Base-by-base conservation (phyloP, 1,284 basidiomycete genomes). In the Malassezia nana region DNA sequence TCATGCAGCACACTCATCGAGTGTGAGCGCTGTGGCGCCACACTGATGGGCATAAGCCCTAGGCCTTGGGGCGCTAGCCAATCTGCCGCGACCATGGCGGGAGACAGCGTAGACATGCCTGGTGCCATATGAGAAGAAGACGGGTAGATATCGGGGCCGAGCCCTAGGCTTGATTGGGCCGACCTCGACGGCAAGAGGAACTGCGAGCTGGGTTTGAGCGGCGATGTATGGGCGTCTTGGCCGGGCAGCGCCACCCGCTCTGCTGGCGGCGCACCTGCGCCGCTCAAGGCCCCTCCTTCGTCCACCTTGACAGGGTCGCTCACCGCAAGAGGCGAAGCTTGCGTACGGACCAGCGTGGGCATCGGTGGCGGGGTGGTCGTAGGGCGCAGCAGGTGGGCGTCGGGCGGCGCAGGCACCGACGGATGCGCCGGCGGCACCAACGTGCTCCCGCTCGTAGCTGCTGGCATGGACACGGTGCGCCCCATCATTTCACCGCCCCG, bases 331-430 rank as follows among this genome's bases (percentile, higher is more conserved):
- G 65, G 63, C 33, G 63, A 67, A 5, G 61, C 50, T 41, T 63
- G 62, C 8, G 65, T 67, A 28, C 58, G 65, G 22, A 63, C 57
- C 40, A 66, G 50, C 38, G 63, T 59, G 0, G 63, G 63, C 22
- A 60, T 57, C 13, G 43, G 33, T 6, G 24, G 31, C 26, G 46
- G 50, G 30, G 46, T 46, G 35, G 32, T 40, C 3, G 16, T 44
- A 16, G 40, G 41, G 7, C 25, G 30, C 28, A 44, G 12, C 30
- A 44, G 15, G 4, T 42, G 25, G 18, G 25, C 16, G 28, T 44
- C 29, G 2, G 41, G 28, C 39, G n/a, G n/a, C n/a, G n/a, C 29
- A 4, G 41, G 35, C 18, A 38, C 18, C 35, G 35, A 4, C 7
- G 9, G 35, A 20, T 38, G 35, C 35, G 35, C 16, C 35, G 35